A percentile compares a stretch with the other conserved stretches of the same genome.
phyloP scores from a whole-genome alignment of 805 yeast genomes.

The Priceomyces medius region DNA sequence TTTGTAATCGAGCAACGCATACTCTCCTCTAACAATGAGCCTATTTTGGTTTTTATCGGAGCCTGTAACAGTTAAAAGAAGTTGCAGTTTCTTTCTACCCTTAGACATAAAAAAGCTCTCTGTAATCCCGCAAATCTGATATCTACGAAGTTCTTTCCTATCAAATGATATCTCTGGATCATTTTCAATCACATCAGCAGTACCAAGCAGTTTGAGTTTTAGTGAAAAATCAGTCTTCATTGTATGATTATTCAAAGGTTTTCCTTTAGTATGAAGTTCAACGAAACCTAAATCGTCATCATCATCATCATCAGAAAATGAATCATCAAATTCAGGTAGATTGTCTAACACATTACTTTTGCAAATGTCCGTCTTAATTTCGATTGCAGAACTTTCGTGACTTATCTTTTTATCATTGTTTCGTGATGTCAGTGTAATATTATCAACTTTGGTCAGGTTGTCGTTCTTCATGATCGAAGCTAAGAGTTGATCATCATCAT shows the following conservation, averaged over 20 bases:
- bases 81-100: slow-evolving; percentile 40
- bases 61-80: slow-evolving; percentile 53
- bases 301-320: not conserved
- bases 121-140: slow-evolving; percentile 38
- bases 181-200: slow-evolving; percentile 4
- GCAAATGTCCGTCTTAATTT: not conserved
- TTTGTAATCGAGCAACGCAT: slow-evolving; percentile 50
- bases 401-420: not conserved
- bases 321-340: not conserved
- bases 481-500: slow-evolving; percentile 6
- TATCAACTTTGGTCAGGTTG: not conserved
- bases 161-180: slow-evolving; percentile 43
- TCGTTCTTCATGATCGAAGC: not conserved
- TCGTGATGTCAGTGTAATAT: not conserved
- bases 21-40: slow-evolving; percentile 60
- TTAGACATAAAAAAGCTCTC: slow-evolving; percentile 29
- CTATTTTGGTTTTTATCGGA: slow-evolving; percentile 29
- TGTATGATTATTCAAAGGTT: not conserved
- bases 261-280: not conserved
- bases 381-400: not conserved
- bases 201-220: not conserved
- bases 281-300: not conserved
- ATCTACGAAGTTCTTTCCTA: slow-evolving; percentile 49
- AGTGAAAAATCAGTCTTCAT: no score
- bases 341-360: not conserved